Conservation (phyloP, 1,139 yeast species). For the Meyerozyma smithsonii region DNA sequence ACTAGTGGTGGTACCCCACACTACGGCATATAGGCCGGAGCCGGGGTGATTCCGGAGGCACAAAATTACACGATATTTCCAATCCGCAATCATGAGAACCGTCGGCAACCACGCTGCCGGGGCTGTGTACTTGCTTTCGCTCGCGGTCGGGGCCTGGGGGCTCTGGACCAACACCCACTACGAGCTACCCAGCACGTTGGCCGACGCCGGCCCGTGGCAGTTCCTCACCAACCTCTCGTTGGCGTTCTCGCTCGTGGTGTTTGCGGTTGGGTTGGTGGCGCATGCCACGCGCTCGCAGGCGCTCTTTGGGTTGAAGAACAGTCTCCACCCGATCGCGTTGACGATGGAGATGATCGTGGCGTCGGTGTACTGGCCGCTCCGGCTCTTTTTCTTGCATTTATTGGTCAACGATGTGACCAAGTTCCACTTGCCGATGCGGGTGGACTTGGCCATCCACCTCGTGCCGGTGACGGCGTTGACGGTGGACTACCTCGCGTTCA, state of each 20-base stretch:
- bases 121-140: constrained; percentile 21
- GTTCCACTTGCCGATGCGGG: constrained; percentile 36
- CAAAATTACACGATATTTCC: background rate
- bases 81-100: constrained; percentile 13
- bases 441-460: constrained; percentile 57
- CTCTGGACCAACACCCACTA: constrained; percentile 14
- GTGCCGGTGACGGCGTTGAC: constrained; percentile 50
- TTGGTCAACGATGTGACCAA: constrained; percentile 28
- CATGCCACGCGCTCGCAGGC: constrained; percentile 25
- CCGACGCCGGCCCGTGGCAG: constrained; percentile 60
- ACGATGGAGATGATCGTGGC: constrained; percentile 59
- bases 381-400: constrained; percentile 44
- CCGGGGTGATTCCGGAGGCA: no score
- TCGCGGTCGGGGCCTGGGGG: constrained; percentile 30
- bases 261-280: constrained; percentile 34
- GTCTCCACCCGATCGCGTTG: constrained; percentile 47
- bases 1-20: constrained; percentile 1
- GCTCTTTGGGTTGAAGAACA: constrained; percentile 29
- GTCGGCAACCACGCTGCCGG: constrained; percentile 30
- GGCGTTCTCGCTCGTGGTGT: constrained; percentile 41
- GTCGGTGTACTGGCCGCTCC: constrained; percentile 60
- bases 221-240: constrained; percentile 63
- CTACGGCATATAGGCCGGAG: background rate
- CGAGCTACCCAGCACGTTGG: constrained; percentile 44
- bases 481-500: constrained; percentile 51